Base-by-base conservation (phyloP, 345 rosid genomes). In the Citrus medica region DNA sequence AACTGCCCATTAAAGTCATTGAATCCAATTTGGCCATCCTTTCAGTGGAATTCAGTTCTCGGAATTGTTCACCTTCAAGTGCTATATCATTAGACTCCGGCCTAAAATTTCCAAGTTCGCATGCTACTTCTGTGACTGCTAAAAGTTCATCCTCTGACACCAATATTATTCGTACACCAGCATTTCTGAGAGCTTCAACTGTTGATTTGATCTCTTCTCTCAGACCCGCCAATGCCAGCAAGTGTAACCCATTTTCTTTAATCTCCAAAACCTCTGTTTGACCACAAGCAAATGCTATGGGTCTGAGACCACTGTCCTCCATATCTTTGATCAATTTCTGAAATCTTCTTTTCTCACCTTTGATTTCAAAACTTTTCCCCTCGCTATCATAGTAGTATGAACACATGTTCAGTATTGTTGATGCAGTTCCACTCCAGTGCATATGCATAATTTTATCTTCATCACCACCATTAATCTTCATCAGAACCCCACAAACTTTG, bases 381-480 rank as follows among this genome's bases (percentile, higher is more conserved):
- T 7, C 22, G 10, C 62, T 30, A 35, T 82, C 78, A n/a, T 79
- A 76, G 73, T 82, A 79, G 63, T 71, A 59, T 4, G 85, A 75
- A 35, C 85, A 82, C 74, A 70, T 69, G 42, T 67, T 62, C 71
- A 82, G 48, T 21, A 76, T 59, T 32, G 74, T 64, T 21, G 68
- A 65, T 65, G 85, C 85, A 71, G 71, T 77, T 65, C 85, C 82
- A 25, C 65, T 70, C 82, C 81, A 79, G 71, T 82, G 82, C 30
- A 22, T 60, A 58, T 74, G 67, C 42, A 68, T 24, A 33, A 25
- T 28, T 40, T 60, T 59, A 40, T 58, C 79, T 33, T 68, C 74
- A 37, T 78, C 73, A 5, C 24, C 77, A 2, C 21, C 65, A 6
- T 74, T 69, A 12, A 56, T 76, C 76, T 55, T 56, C 72, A 78